Evolutionary conservation across 768 basidiomycete species (phyloP), one percentile per base, ranked within the genome.

Genomic region (button mushroom (Agaricus bisporus)): DNA sequence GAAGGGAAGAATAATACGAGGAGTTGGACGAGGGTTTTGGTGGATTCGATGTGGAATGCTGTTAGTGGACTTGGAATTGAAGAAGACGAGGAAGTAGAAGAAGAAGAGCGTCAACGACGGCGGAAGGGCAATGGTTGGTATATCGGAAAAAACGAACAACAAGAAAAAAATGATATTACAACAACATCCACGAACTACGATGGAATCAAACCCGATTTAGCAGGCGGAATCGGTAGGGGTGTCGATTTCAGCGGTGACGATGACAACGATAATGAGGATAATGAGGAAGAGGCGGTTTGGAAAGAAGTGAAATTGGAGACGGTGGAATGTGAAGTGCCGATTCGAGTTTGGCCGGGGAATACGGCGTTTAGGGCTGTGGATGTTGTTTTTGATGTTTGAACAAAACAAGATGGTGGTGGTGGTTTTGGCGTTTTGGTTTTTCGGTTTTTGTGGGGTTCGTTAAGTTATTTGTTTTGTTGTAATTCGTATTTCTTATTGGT

Each of bases 291-390:
- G 25, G 25, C 8, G 28, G 12, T 15, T 4, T 92, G 88, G 90
- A 62, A 62, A 50, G 83, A 85, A 55, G 78, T 88, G 10, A 73
- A 67, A 62, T 76, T 86, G 22, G 94, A 98, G 77, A 89, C 85
- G 55, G 92, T 98, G 15, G 95, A 97, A 67, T 97, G 94, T 62
- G 90, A 94, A 66, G 88, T 98, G 41, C 91, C 91, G 17, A 81
- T 98, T 53, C 81, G 68, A 59, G 87, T 97, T 1, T 94, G 87
- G 79, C 85, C 93, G 10, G 91, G 91, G 41, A 93, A 91, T 69
- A 95, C 91, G 4, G 87, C 85, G 41, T 93, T 90, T 69, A 85
- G 81, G 67, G 81, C 90, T 3, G 73, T 79, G 63, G 85, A 89
- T 57, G 84, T 91, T 7, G 82, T 88, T 26, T 90, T 91, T 64